These are phyloP conservation scores for Dendrobium catenatum DNA, from an alignment of 106 monocot species.

Conservation along the genomic window DNA sequence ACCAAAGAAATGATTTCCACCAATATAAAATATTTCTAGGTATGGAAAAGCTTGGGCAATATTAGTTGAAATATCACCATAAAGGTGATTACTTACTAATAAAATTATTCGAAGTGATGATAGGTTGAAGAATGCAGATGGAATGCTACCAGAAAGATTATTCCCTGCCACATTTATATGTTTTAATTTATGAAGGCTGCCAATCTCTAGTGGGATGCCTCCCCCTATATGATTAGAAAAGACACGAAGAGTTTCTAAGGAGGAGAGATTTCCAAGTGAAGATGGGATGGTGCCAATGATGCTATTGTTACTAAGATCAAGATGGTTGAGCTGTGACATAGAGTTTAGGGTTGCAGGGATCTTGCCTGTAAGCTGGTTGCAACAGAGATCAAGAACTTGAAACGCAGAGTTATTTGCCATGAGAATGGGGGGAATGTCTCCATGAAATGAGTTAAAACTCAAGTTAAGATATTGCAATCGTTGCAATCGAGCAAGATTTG, in stretches of 20 bases:
- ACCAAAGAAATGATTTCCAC: neutral
- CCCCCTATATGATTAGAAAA: constrained; percentile 18
- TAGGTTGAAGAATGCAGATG: constrained; percentile 14
- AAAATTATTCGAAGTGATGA: constrained; percentile 4
- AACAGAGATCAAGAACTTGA: neutral
- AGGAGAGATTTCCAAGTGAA: constrained; percentile 9
- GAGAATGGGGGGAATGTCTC: constrained; percentile 11
- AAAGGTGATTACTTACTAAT: constrained; percentile 5
- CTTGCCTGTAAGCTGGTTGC: constrained; percentile 12
- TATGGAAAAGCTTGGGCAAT: neutral
- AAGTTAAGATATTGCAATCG: constrained; percentile 27
- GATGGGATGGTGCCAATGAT: constrained; percentile 5
- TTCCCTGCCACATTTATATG: neutral
- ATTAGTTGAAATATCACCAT: constrained; percentile 17
- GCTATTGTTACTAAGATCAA: neutral
- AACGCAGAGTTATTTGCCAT: neutral
- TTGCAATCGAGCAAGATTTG: constrained; percentile 16
- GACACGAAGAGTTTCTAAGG: neutral
- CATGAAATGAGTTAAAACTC: constrained; percentile 18
- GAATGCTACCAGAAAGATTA: constrained; percentile 19
- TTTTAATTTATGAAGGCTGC: neutral
- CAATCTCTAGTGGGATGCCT: constrained; percentile 5
- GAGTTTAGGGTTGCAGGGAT: constrained; percentile 6
- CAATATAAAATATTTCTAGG: neutral
- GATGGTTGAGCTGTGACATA: neutral